Percentiles rank a stretch among this genome's conserved stretches.
phyloP scores from a whole-genome alignment of 2,329 filamentous ascomycete genomes.

The Taxawa tesnikishii region DNA sequence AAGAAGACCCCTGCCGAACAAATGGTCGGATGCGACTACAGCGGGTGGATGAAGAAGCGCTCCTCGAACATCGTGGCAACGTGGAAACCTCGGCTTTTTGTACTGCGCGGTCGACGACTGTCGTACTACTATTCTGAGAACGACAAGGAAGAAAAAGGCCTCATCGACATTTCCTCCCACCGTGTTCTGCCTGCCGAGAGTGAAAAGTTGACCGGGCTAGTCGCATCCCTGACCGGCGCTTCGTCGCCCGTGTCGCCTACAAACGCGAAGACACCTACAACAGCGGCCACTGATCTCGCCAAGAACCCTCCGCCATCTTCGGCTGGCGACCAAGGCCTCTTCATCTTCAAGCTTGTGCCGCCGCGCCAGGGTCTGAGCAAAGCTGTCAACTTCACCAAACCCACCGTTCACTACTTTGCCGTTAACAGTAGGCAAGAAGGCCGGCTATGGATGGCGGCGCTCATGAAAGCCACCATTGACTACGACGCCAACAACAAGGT shows the following conservation, averaged over 20 bases:
- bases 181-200: conserved; percentile 91
- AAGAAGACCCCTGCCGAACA: conserved; percentile 74
- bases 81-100: conserved; percentile 94
- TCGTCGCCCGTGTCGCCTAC: conserved; percentile 48
- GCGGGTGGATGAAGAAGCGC: conserved; percentile 99
- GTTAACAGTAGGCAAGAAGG: conserved; percentile 83
- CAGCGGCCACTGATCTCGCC: conserved; percentile 17
- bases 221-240: conserved; percentile 85
- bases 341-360: conserved; percentile 96
- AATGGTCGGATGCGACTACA: conserved; percentile 79
- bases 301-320: conserved; percentile 14
- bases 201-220: conserved; percentile 77
- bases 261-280: conserved; percentile 23
- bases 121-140: conserved; percentile 95
- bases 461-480: conserved; percentile 98
- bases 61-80: conserved; percentile 92
- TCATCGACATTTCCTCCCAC: conserved; percentile 96
- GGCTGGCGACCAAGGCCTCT: conserved; percentile 54
- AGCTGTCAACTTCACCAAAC: conserved; percentile 94
- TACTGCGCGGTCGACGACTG: conserved; percentile 78
- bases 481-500: conserved; percentile 63
- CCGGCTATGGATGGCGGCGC: conserved; percentile 90
- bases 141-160: conserved; percentile 82
- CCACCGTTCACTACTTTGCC: conserved; percentile 94
- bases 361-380: conserved; percentile 76